These are phyloP conservation scores for Neonectria punicea DNA, from an alignment of 2,329 filamentous ascomycete genomes.

Conservation along the genomic window DNA sequence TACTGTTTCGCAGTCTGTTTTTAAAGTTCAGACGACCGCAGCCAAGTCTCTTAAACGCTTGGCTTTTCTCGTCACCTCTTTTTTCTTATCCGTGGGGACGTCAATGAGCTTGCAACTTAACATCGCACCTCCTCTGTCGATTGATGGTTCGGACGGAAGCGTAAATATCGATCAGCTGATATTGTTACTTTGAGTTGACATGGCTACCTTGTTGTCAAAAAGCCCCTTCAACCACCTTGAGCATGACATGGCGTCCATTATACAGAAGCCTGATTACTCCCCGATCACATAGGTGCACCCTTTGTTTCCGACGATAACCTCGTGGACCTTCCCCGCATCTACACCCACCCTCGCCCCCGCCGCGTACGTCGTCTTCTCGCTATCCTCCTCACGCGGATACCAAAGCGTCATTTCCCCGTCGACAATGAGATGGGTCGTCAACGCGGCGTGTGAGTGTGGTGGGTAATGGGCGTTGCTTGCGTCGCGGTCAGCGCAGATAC, in stretches of 20 bases:
- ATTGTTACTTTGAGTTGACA: background rate
- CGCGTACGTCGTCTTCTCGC: constrained; percentile 67
- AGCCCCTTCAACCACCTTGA: background rate
- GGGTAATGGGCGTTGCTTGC: constrained; percentile 73
- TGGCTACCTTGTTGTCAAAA: no score
- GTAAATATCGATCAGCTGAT: background rate
- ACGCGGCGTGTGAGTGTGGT: constrained; percentile 71
- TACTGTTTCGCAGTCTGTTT: background rate
- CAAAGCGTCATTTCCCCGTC: constrained; percentile 72
- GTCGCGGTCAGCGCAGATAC: constrained; percentile 7
- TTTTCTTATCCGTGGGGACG: background rate
- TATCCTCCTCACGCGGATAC: constrained; percentile 68
- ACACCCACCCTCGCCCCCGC: constrained; percentile 74
- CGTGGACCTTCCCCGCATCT: constrained; percentile 70
- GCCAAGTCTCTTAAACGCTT: background rate
- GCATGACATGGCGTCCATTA: no score
- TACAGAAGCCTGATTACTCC: constrained; percentile 52
- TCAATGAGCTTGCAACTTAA: background rate
- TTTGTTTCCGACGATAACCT: constrained; percentile 74
- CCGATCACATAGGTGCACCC: constrained; percentile 77
- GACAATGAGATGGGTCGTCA: constrained; percentile 77
- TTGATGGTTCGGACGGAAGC: background rate
- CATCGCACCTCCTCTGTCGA: no score
- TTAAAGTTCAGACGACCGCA: background rate
- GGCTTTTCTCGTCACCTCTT: background rate